These are phyloP conservation scores for Wickerhamomyces queroliae DNA, from an alignment of 805 yeast genomes.

Conservation along the genomic window DNA sequence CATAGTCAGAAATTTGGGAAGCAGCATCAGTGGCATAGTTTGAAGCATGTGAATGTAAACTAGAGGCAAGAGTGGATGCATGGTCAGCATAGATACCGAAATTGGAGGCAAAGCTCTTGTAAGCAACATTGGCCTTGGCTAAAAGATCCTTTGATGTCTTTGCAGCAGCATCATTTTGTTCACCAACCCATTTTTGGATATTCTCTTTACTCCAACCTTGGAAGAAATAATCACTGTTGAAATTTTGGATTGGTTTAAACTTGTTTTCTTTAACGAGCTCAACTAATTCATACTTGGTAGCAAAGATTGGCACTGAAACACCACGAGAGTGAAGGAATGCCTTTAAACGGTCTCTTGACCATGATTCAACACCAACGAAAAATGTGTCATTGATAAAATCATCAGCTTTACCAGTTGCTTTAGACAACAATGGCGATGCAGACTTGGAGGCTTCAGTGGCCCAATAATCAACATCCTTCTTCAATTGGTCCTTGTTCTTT, in stretches of 20 bases:
- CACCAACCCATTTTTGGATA: slow-evolving; percentile 33
- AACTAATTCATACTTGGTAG: slow-evolving; percentile 34
- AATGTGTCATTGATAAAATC: slow-evolving; percentile 39
- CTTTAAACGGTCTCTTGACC: slow-evolving; percentile 41
- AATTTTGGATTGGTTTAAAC: slow-evolving; percentile 28
- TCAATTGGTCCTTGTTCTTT: slow-evolving; percentile 27
- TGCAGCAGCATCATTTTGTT: slow-evolving; percentile 22
- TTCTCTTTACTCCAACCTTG: slow-evolving; percentile 34
- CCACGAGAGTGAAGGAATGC: slow-evolving; percentile 36
- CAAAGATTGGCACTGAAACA: slow-evolving; percentile 31
- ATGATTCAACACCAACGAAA: slow-evolving; percentile 36
- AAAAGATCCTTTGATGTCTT: slow-evolving; percentile 16
- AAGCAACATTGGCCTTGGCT: slow-evolving; percentile 19
- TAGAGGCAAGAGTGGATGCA: slow-evolving; percentile 12
- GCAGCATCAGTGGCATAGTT: slow-evolving; percentile 11
- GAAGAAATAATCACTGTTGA: slow-evolving; percentile 26
- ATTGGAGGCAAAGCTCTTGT: slow-evolving; percentile 10
- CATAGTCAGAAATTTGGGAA: slow-evolving; percentile 15
- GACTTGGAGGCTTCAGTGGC: slow-evolving; percentile 21
- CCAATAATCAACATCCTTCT: slow-evolving; percentile 36
- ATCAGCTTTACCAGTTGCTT: slow-evolving; percentile 26
- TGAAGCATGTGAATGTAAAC: slow-evolving; percentile 4
- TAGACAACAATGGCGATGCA: slow-evolving; percentile 30
- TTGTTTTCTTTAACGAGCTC: slow-evolving; percentile 33
- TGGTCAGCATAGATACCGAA: slow-evolving; percentile 9